These are phyloP conservation scores for Boeremia lycopersici DNA, from an alignment of 2,329 filamentous ascomycete genomes.

Conservation along the genomic window DNA sequence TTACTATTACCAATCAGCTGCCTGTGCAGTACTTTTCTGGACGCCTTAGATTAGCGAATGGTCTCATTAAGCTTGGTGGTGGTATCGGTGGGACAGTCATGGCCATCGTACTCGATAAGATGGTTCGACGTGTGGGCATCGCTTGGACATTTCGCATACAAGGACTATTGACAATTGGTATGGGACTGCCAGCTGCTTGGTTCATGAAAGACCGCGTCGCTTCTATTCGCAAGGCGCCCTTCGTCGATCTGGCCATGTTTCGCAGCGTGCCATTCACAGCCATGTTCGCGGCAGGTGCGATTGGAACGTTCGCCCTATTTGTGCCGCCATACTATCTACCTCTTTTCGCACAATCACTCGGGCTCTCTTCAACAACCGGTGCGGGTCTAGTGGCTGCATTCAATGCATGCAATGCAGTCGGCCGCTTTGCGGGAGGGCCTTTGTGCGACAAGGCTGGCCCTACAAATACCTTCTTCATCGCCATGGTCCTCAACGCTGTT, in stretches of 20 bases:
- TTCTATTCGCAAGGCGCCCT: constrained; percentile 22
- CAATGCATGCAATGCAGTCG: constrained; percentile 35
- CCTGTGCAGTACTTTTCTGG: constrained; percentile 37
- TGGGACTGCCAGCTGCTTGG: constrained; percentile 32
- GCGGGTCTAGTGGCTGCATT: constrained; percentile 35
- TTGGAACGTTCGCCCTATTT: constrained; percentile 36
- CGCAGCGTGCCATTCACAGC: constrained; percentile 26
- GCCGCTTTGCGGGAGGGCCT: constrained; percentile 31
- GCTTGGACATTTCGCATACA: constrained; percentile 36
- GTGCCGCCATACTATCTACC: constrained; percentile 38
- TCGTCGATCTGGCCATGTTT: constrained; percentile 36
- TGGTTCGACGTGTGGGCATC: constrained; percentile 34
- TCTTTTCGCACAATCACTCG: constrained; percentile 33
- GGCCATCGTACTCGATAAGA: constrained; percentile 30
- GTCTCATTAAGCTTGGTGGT: constrained; percentile 37
- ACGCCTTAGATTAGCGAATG: constrained; percentile 36
- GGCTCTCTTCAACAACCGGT: constrained; percentile 28
- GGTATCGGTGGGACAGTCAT: constrained; percentile 35
- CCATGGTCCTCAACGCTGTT: constrained; percentile 32
- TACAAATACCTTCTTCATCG: constrained; percentile 39
- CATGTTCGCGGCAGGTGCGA: constrained; percentile 29
- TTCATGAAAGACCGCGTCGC: constrained; percentile 31
- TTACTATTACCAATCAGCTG: constrained; percentile 28
- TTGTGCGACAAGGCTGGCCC: constrained; percentile 40
- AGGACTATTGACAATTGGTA: constrained; percentile 30